Evolutionary conservation across 2,329 filamentous ascomycete species (phyloP).

Genomic region (Talaromyces sp.): DNA sequence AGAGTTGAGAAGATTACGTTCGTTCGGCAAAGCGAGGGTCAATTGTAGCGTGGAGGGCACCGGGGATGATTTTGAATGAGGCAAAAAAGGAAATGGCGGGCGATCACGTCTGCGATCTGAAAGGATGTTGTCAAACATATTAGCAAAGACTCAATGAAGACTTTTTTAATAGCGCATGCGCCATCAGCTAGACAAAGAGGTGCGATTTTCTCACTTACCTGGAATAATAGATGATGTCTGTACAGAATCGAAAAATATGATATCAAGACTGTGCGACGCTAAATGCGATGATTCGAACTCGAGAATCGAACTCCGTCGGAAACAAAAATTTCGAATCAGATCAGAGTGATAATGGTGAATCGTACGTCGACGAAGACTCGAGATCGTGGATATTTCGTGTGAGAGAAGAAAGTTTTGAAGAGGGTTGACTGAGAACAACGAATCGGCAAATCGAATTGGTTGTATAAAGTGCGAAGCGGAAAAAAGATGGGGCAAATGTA

Average conservation of each 20-base stretch:
- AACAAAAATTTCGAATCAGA: background rate
- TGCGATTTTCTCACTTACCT: background rate
- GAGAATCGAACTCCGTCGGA: conserved; percentile 2
- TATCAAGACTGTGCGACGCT: conserved; percentile 15
- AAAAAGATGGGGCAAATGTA: conserved; percentile 1
- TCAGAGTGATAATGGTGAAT: background rate
- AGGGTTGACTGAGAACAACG: background rate
- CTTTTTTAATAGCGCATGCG: background rate
- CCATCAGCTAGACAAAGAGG: background rate
- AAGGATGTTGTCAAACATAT: background rate
- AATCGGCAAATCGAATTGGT: background rate
- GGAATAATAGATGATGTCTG: conserved; percentile 2
- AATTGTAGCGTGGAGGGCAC: background rate
- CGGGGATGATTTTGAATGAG: background rate
- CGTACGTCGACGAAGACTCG: background rate
- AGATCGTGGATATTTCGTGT: background rate
- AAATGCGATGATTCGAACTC: conserved; percentile 6
- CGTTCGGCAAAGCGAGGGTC: background rate
- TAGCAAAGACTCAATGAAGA: background rate
- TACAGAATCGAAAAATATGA: conserved; percentile 14
- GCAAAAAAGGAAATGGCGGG: background rate
- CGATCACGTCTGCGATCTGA: conserved; percentile 7
- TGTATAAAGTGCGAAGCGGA: conserved; percentile 1
- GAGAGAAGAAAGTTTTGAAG: background rate
- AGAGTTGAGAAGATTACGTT: background rate